Evolutionary conservation across 306 rosid species (phyloP).

Genomic region (Vigna mungo): DNA sequence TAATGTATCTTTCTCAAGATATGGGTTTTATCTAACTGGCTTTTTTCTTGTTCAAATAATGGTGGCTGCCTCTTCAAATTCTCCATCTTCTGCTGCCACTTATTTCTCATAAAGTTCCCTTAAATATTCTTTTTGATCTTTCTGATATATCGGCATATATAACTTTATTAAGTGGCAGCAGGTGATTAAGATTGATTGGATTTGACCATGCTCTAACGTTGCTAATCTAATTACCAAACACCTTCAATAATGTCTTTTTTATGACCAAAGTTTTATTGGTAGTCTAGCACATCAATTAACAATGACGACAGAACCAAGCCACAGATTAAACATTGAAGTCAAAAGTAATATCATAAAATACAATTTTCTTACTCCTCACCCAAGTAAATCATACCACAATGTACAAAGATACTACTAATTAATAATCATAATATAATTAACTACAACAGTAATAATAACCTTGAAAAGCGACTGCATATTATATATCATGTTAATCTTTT

Average conservation of each 20-base stretch:
- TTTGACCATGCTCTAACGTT: constrained; percentile 20
- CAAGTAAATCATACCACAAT: background rate
- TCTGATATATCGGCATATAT: constrained; percentile 17
- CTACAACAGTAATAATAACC: no score
- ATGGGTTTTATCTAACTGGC: constrained; percentile 39
- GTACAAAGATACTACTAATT: background rate
- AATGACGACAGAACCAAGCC: no score
- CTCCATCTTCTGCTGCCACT: constrained; percentile 42
- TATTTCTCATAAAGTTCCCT: constrained; percentile 43
- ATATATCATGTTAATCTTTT: no score
- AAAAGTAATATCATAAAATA: no score
- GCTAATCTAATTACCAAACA: background rate
- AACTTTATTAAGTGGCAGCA: constrained; percentile 42
- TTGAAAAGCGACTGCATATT: no score
- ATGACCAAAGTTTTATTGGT: background rate
- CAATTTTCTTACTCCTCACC: no score
- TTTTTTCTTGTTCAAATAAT: constrained; percentile 37
- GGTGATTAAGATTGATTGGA: constrained; percentile 36
- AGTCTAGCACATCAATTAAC: background rate
- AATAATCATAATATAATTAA: no score
- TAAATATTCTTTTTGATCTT: constrained; percentile 42
- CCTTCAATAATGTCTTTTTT: no score
- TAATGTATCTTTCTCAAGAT: background rate
- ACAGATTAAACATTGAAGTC: background rate
- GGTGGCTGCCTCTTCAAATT: constrained; percentile 36